A percentile compares a stretch with the other conserved stretches of the same genome.
Evolutionary conservation across 2,329 filamentous ascomycete genomes (phyloP).

Genomic region (Fusarium sp.): DNA sequence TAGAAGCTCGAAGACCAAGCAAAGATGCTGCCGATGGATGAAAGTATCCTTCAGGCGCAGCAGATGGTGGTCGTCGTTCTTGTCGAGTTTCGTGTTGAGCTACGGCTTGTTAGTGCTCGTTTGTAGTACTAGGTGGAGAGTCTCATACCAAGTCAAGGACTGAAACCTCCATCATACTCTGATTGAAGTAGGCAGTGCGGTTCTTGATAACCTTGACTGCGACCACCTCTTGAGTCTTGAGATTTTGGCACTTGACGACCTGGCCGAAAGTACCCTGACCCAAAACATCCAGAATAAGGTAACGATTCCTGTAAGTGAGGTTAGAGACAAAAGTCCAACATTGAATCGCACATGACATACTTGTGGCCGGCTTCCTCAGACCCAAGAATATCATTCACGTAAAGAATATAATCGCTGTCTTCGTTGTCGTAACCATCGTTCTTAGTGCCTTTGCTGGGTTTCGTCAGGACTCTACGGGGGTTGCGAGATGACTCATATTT

Average conservation of each 20-base stretch:
- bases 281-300: slow-evolving; percentile 95
- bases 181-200: slow-evolving; percentile 98
- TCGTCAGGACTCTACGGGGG: slow-evolving; percentile 93
- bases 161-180: slow-evolving; percentile 99
- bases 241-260: slow-evolving; percentile 98
- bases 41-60: slow-evolving; percentile 97
- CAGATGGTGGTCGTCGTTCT: slow-evolving; percentile 98
- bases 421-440: slow-evolving; percentile 99
- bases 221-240: slow-evolving; percentile 98
- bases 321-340: slow-evolving; percentile 19
- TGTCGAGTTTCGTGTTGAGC: slow-evolving; percentile 98
- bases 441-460: slow-evolving; percentile 97
- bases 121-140: not conserved
- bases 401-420: slow-evolving; percentile 98
- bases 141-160: slow-evolving; percentile 86
- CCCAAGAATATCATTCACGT: slow-evolving; percentile 97
- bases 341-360: slow-evolving; percentile 61
- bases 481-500: slow-evolving; percentile 99
- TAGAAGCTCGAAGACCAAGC: slow-evolving; percentile 93
- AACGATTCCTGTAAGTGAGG: slow-evolving; percentile 77
- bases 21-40: slow-evolving; percentile 96
- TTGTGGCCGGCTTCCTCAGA: slow-evolving; percentile 99
- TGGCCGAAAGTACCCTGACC: slow-evolving; percentile 98
- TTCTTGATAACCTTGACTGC: slow-evolving; percentile 99
- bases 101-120: slow-evolving; percentile 55